Evolutionary conservation across 305 asterid genomes (phyloP).

Genomic region (Fraxinus nigra): DNA sequence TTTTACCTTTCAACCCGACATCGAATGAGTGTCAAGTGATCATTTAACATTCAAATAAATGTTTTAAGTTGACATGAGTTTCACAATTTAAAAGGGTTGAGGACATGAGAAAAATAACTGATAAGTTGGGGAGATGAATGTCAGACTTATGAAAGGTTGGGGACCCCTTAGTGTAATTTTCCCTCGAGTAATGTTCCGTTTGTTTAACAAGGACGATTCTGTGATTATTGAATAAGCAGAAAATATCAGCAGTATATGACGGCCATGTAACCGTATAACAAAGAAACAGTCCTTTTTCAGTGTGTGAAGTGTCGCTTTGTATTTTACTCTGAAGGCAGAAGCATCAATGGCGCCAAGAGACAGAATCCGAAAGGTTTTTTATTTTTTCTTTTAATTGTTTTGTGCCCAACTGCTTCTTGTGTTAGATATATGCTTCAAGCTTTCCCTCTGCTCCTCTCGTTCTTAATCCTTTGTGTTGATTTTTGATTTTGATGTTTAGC

Average conservation of each 20-base stretch:
- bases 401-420: not conserved
- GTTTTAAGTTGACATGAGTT: not conserved
- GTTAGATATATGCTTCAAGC: not conserved
- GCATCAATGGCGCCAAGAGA: not conserved
- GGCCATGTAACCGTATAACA: not conserved
- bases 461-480: not conserved
- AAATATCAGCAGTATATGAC: not conserved
- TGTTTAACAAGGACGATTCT: not conserved
- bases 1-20: not conserved
- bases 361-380: not conserved
- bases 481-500: slow-evolving; percentile 25
- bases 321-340: not conserved
- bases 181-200: not conserved
- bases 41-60: not conserved
- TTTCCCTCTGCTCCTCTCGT: not conserved
- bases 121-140: not conserved
- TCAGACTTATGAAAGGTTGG: not conserved
- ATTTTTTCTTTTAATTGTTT: not conserved
- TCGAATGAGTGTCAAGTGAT: not conserved
- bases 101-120: not conserved
- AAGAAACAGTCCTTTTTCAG: not conserved
- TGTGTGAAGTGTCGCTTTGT: not conserved
- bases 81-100: not conserved
- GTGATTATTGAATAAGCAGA: not conserved
- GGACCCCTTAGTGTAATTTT: not conserved